These are phyloP conservation scores for Microstegium vimineum DNA, from an alignment of 176 grass and related monocot genomes.

Conservation along the genomic window DNA sequence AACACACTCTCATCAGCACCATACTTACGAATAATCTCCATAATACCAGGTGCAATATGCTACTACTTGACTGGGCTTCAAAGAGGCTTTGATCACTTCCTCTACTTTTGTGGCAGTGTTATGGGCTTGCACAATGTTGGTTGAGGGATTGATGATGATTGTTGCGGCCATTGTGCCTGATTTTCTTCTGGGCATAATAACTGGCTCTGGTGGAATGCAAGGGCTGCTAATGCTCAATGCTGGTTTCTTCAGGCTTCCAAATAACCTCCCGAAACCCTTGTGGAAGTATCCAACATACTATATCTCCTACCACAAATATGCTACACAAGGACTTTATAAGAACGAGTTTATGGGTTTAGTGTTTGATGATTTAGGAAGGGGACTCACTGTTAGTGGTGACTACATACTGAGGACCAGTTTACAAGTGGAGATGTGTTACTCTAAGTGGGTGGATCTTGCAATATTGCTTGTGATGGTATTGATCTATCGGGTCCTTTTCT, in stretches of 20 bases:
- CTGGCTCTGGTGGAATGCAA: constrained; percentile 40
- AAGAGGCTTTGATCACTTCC: constrained; percentile 26
- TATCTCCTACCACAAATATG: constrained; percentile 64
- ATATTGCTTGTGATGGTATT: constrained; percentile 55
- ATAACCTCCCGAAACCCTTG: constrained; percentile 36
- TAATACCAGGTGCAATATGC: constrained; percentile 40
- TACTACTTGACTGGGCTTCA: constrained; percentile 46
- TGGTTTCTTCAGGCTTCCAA: constrained; percentile 46
- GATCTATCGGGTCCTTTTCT: constrained; percentile 46
- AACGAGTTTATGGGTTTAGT: constrained; percentile 47
- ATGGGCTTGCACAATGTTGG: constrained; percentile 43
- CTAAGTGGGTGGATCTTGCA: constrained; percentile 57
- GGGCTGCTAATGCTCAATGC: constrained; percentile 51
- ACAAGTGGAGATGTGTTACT: constrained; percentile 45
- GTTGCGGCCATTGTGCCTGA: constrained; percentile 43
- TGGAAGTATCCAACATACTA: constrained; percentile 65
- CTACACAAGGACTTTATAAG: constrained; percentile 60
- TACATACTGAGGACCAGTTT: constrained; percentile 37
- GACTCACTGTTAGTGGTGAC: constrained; percentile 23
- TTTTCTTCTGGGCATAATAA: constrained; percentile 46
- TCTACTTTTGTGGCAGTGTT: constrained; percentile 34
- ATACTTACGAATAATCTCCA: constrained; percentile 40
- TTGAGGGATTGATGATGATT: constrained; percentile 60
- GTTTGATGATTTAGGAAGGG: constrained; percentile 4
- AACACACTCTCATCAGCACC: constrained; percentile 43